Base-by-base conservation (phyloP, 169 alveolate species). In the Babesia caballi region DNA sequence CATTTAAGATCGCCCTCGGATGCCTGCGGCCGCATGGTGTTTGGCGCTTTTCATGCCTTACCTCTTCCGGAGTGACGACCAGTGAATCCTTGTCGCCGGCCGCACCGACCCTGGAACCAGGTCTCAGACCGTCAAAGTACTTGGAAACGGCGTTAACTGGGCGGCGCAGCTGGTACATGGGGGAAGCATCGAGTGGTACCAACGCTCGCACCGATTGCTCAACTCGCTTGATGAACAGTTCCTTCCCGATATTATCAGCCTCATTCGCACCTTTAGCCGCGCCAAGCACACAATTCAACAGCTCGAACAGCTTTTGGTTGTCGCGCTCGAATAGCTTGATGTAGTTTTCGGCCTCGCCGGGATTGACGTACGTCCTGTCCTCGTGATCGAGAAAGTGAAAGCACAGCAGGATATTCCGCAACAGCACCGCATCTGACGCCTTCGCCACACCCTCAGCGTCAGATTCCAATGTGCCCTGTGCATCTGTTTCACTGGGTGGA, bases 401-500 rank as follows among this genome's bases (percentile, higher is more conserved):
- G 41, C 84, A 74, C 30, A 33, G 46, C 60, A 74, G 28, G 28
- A 74, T 74, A 33, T 74, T 74, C 27, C 76, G 57, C 54, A 74
- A 38, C 17, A 74, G 38, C 51, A 54, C 32, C 6, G 50, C 53
- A 49, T 74, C 77, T 1, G 32, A 3, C 5, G 12, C 50, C 7
- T 47, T 32, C 8, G 27, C 30, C 7, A 23, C 49, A 4, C 14
- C 53, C 0, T 11, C n/a, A 12, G 30, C 38, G 21, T 8, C 40
- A 8, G 67, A 21, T 51, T 51, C 46, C 41, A 19, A 32, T 14
- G 36, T 21, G 9, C 9, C 59, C 15, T 0, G 14, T 15, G 17
- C 67, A 19, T 52, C 23, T 4, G 41, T 23, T 14, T 32, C 60
- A 1, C 15, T 6, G 7, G 46, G 12, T 14, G 15, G 23, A 0